These are phyloP conservation scores for Fusarium vanettenii DNA, from an alignment of 2,329 filamentous ascomycete species.

Conservation along the genomic window DNA sequence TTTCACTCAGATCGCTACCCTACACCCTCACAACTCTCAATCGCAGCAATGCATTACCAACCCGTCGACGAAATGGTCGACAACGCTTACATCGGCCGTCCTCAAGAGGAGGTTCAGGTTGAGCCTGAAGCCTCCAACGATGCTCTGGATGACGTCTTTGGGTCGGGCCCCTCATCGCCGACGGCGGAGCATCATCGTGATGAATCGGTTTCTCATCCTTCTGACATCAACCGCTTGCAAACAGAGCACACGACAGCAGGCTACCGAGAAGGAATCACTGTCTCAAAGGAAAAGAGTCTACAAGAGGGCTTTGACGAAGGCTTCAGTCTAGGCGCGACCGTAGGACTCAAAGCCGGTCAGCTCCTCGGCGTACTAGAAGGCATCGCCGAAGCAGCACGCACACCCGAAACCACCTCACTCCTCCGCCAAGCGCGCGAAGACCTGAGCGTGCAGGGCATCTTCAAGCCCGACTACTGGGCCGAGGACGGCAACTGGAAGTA, in stretches of 20 bases:
- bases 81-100: slow-evolving; percentile 41
- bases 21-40: slow-evolving; percentile 11
- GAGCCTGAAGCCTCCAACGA: slow-evolving; percentile 33
- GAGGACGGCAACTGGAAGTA: slow-evolving; percentile 79
- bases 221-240: slow-evolving; percentile 79
- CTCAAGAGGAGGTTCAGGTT: slow-evolving; percentile 24
- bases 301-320: slow-evolving; percentile 94
- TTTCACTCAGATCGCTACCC: slow-evolving; percentile 2
- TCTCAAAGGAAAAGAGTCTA: slow-evolving; percentile 79
- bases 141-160: slow-evolving; percentile 53
- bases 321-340: slow-evolving; percentile 82
- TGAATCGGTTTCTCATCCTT: slow-evolving; percentile 52
- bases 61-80: slow-evolving; percentile 46
- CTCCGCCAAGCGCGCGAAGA: slow-evolving; percentile 63
- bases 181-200: slow-evolving; percentile 17
- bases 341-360: slow-evolving; percentile 80
- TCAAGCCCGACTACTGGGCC: slow-evolving; percentile 74
- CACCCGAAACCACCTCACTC: slow-evolving; percentile 22
- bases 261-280: slow-evolving; percentile 87
- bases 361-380: slow-evolving; percentile 84
- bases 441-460: slow-evolving; percentile 71
- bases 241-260: slow-evolving; percentile 84
- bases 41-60: slow-evolving; percentile 49
- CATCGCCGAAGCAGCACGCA: slow-evolving; percentile 62
- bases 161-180: slow-evolving; percentile 41